Conservation (phyloP, 2,329 filamentous ascomycete species). For the Paecilomyces dactylethromorphus region DNA sequence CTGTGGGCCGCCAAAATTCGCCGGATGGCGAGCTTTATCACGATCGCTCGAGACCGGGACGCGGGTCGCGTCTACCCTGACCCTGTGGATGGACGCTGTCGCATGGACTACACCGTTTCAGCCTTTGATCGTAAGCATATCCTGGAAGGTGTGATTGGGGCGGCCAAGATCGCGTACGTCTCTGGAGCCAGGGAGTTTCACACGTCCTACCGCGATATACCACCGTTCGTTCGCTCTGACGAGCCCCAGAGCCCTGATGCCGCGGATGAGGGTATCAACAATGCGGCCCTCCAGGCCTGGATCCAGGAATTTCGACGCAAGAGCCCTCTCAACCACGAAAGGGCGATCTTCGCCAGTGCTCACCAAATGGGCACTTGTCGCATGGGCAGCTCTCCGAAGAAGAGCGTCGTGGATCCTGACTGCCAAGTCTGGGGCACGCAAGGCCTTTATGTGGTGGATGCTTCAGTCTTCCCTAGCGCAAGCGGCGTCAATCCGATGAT, state of each 20-base stretch:
- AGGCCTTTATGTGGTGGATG: slow-evolving; percentile 43
- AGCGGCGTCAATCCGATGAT: slow-evolving; percentile 49
- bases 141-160: slow-evolving; percentile 63
- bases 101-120: slow-evolving; percentile 65
- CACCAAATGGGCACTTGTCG: slow-evolving; percentile 48
- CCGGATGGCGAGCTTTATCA: slow-evolving; percentile 66
- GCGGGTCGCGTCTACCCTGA: slow-evolving; percentile 69
- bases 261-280: slow-evolving; percentile 44
- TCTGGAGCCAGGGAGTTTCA: slow-evolving; percentile 76
- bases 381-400: slow-evolving; percentile 36
- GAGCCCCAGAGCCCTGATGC: slow-evolving; percentile 14
- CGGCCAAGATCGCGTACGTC: slow-evolving; percentile 71
- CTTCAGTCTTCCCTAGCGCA: slow-evolving; percentile 45
- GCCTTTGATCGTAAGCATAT: slow-evolving; percentile 66
- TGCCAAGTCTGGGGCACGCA: slow-evolving; percentile 43
- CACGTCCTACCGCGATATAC: slow-evolving; percentile 54
- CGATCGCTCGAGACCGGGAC: slow-evolving; percentile 69
- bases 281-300: slow-evolving; percentile 50
- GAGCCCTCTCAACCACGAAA: slow-evolving; percentile 43
- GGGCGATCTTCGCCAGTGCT: slow-evolving; percentile 36
- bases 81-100: slow-evolving; percentile 55
- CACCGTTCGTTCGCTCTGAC: slow-evolving; percentile 53
- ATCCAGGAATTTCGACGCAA: slow-evolving; percentile 41
- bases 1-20: slow-evolving; percentile 61
- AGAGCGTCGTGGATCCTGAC: slow-evolving; percentile 38